Evolutionary conservation across 371 early-diverging fungal species (phyloP).

Genomic region (Syncephalastrum racemosum): DNA sequence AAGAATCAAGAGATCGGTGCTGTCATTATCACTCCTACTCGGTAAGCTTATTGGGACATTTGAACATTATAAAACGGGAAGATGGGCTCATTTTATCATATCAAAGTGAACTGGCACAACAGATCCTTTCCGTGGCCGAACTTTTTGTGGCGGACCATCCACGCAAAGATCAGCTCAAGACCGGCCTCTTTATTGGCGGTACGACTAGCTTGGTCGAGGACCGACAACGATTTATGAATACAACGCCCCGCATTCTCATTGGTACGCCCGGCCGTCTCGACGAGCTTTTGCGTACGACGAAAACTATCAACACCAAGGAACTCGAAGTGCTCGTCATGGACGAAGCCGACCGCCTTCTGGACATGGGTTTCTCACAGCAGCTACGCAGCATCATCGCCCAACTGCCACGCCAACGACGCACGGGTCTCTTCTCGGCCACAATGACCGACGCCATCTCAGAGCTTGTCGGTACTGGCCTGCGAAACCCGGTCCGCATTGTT

Average conservation of each 20-base stretch:
- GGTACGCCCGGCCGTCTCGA: constrained; percentile 98
- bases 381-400: constrained; percentile 77
- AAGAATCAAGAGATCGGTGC: constrained; percentile 82
- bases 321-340: constrained; percentile 91
- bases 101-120: constrained; percentile 90
- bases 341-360: constrained; percentile 92
- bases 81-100: background rate
- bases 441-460: constrained; percentile 90
- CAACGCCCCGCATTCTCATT: constrained; percentile 83
- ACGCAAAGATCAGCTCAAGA: constrained; percentile 36
- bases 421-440: constrained; percentile 98
- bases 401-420: constrained; percentile 93
- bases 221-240: constrained; percentile 50
- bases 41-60: too few relatives aligned
- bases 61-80: too few relatives aligned
- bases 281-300: constrained; percentile 71
- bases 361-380: constrained; percentile 90
- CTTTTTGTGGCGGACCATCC: constrained; percentile 54
- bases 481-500: constrained; percentile 88
- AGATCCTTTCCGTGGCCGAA: constrained; percentile 80
- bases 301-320: constrained; percentile 70
- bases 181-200: constrained; percentile 74
- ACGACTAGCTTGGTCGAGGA: constrained; percentile 66
- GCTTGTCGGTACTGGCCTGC: constrained; percentile 85
- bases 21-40: constrained; percentile 93